Evolutionary conservation across 257 asterid species (phyloP), one percentile per base, ranked within the genome.

Genomic region (Nemophila menziesii): DNA sequence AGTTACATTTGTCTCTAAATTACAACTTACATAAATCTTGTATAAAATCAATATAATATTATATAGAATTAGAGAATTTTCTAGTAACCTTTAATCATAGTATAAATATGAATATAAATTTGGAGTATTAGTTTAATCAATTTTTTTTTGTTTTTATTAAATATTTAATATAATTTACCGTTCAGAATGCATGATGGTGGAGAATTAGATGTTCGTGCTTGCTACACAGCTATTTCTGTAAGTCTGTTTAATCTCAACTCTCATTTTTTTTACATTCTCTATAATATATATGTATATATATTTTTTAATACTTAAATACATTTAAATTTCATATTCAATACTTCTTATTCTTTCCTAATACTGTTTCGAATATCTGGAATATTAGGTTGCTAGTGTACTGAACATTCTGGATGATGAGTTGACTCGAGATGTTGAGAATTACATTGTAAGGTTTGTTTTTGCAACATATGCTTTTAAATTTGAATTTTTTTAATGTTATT

Each of bases 151-250:
- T n/a, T n/a, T n/a, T n/a, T n/a, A n/a, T n/a, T n/a, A n/a, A n/a
- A n/a, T 23, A 3, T 57, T 34, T 34, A 16, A 12, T 53, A 48
- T 20, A n/a, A 11, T 10, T 33, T 61, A 36, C 17, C 38, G 42
- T 49, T 46, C 67, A 85, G 93, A 81, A 90, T 90, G 99, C 99
- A 90, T 66, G 92, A 77, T 52, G 99, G 96, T 17, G 99, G 99
- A 49, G 99, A 90, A 68, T 37, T 85, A 26, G 99, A 90, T 64
- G 94, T 75, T 38, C 99, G 99, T 29, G 94, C 96, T 44, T 81
- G 99, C 69, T 90, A 85, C 71, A 90, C 96, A 49, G 94, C 99
- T 33, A 60, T 90, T 74, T 73, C 99, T 42, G 99, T 90, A 72
- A 72, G 98, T 74, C 46, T 37, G 5, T 29, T 2, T 29, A 1